Conservation (phyloP, 495 filamentous ascomycete species). For the Tuber magnatum region DNA sequence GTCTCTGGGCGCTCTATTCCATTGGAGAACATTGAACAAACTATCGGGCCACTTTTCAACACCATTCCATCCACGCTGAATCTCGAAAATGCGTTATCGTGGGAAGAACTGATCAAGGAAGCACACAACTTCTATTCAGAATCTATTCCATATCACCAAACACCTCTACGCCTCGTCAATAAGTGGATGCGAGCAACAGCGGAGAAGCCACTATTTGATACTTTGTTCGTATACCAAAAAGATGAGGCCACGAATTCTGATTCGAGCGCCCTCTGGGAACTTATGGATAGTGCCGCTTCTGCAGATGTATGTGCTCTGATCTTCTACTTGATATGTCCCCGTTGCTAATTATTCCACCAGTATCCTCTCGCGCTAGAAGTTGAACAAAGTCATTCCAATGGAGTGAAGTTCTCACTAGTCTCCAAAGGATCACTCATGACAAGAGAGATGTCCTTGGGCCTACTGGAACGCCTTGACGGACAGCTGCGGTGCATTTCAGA, state of each 20-base stretch:
- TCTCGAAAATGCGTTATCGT: slow-evolving; percentile 46
- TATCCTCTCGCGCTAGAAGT: slow-evolving; percentile 73
- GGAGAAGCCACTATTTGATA: slow-evolving; percentile 64
- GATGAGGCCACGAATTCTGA: slow-evolving; percentile 30
- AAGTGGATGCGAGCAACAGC: slow-evolving; percentile 56
- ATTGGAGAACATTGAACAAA: slow-evolving; percentile 56
- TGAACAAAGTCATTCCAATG: slow-evolving; percentile 46
- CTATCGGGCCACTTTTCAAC: slow-evolving; percentile 85
- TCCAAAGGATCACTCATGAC: slow-evolving; percentile 40
- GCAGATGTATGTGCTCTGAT: slow-evolving; percentile 48
- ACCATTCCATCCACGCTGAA: slow-evolving; percentile 64
- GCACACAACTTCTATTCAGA: slow-evolving; percentile 58
- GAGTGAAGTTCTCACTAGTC: slow-evolving; percentile 51
- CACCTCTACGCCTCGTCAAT: slow-evolving; percentile 62
- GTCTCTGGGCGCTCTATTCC: slow-evolving; percentile 64
- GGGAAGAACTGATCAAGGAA: slow-evolving; percentile 47
- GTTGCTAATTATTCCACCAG: slow-evolving; percentile 30
- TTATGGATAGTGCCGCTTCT: slow-evolving; percentile 46
- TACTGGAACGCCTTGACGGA: slow-evolving; percentile 20
- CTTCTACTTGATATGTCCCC: background rate
- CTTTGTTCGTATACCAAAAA: slow-evolving; percentile 77
- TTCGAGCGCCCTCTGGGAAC: slow-evolving; percentile 49
- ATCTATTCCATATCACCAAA: slow-evolving; percentile 60
- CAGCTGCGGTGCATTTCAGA: slow-evolving; percentile 19
- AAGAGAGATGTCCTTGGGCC: slow-evolving; percentile 12